Conservation (phyloP, 441 rosid species). For the Mallotus japonicus region DNA sequence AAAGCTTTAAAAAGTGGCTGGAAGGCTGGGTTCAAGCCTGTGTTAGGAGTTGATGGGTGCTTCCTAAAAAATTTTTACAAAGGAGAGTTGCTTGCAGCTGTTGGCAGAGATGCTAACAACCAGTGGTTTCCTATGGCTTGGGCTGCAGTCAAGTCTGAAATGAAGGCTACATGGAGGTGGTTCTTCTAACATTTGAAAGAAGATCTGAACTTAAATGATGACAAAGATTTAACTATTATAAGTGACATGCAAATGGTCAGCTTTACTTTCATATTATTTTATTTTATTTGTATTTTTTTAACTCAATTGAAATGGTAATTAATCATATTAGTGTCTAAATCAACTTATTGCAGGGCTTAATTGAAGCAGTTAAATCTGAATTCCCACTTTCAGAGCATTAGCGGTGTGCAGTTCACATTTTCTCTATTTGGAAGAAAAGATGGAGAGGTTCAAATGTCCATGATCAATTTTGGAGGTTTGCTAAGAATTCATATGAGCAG, state of each 20-base stretch:
- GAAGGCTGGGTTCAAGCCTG: neutral
- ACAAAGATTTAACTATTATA: too few relatives aligned
- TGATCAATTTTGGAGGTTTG: neutral
- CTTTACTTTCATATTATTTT: too few relatives aligned
- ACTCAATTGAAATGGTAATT: too few relatives aligned
- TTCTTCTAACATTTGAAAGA: neutral
- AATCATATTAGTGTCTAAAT: too few relatives aligned
- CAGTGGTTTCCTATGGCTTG: neutral
- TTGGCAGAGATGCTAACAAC: neutral
- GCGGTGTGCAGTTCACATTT: neutral
- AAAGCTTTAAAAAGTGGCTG: neutral
- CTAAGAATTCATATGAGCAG: neutral
- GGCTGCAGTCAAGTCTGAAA: neutral
- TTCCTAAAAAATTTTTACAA: neutral
- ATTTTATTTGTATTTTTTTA: too few relatives aligned
- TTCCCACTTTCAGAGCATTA: neutral
- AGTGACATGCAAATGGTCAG: neutral
- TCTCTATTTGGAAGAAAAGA: neutral
- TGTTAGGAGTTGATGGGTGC: neutral
- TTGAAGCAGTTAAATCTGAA: neutral
- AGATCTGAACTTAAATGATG: too few relatives aligned
- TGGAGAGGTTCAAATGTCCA: neutral
- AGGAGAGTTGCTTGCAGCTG: neutral
- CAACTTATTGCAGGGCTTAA: neutral
- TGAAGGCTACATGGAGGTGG: neutral